Conservation (phyloP, 768 basidiomycete genomes). For the Russula sp. region DNA sequence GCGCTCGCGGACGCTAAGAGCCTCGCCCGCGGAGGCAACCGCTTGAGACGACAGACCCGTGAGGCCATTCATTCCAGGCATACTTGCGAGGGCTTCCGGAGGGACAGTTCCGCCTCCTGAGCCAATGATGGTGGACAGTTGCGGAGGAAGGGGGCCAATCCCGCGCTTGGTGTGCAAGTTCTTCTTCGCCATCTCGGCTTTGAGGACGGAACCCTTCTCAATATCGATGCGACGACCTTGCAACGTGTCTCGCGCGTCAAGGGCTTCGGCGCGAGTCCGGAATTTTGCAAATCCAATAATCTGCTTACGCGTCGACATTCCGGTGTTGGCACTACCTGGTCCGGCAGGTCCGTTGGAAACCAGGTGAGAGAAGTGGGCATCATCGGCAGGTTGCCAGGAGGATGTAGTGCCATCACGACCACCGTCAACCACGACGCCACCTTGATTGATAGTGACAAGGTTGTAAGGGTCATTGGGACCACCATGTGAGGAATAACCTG, state of each 20-base stretch:
- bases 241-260: constrained; percentile 79
- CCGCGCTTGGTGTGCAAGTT: constrained; percentile 94
- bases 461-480: constrained; percentile 79
- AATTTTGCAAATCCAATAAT: constrained; percentile 99
- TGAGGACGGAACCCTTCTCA: constrained; percentile 86
- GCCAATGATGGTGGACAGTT: constrained; percentile 20
- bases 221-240: constrained; percentile 89
- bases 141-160: constrained; percentile 41
- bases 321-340: constrained; percentile 15
- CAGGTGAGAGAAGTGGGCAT: constrained; percentile 30
- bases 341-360: constrained; percentile 17
- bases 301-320: constrained; percentile 72
- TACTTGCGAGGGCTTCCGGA: constrained; percentile 21
- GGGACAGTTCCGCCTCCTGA: constrained; percentile 19
- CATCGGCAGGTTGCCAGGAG: constrained; percentile 46
- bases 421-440: constrained; percentile 73
- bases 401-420: constrained; percentile 65
- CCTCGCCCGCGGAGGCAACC: constrained; percentile 22
- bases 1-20: constrained; percentile 38
- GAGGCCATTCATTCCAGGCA: constrained; percentile 26
- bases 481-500: constrained; percentile 26
- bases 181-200: constrained; percentile 99
- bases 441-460: constrained; percentile 74
- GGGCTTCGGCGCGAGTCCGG: constrained; percentile 75
- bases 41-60: constrained; percentile 12